Percentiles rank a stretch among this genome's conserved stretches.
Evolutionary conservation across 192 early-diverging fungal genomes (phyloP).

Genomic region (Podila epigama): DNA sequence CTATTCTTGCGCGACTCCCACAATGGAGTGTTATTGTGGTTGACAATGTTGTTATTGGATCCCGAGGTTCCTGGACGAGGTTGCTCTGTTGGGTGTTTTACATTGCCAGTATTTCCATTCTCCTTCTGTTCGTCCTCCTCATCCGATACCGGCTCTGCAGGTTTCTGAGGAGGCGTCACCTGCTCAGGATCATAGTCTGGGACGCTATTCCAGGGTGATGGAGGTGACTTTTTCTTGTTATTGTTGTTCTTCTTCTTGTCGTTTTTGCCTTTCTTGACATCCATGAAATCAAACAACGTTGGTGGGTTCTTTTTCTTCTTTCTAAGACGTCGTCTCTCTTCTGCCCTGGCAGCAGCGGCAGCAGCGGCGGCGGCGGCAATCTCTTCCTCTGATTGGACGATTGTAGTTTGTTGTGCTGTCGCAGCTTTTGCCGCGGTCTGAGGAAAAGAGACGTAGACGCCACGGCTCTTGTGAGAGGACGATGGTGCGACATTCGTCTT

Average conservation of each 20-base stretch:
- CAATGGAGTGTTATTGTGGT: slow-evolving; percentile 7
- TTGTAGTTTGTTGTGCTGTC: neutral
- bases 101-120: too few species aligned
- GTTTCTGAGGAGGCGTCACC: neutral
- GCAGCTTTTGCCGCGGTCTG: slow-evolving; percentile 1
- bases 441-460: neutral
- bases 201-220: neutral
- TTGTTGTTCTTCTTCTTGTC: neutral
- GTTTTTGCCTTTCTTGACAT: slow-evolving; percentile 1
- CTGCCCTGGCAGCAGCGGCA: slow-evolving; percentile 7
- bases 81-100: too few species aligned
- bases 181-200: neutral
- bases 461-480: neutral
- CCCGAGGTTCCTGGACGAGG: too few species aligned
- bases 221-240: neutral
- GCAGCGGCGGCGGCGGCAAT: neutral
- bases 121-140: neutral
- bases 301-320: slow-evolving; percentile 36
- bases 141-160: neutral
- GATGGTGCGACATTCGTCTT: slow-evolving; percentile 7
- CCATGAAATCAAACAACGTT: slow-evolving; percentile 36
- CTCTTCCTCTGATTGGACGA: neutral
- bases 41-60: neutral
- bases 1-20: slow-evolving; percentile 65
- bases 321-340: slow-evolving; percentile 16